Evolutionary conservation across 805 yeast genomes (phyloP).

Genomic region (Hanseniaspora taiwanica): DNA sequence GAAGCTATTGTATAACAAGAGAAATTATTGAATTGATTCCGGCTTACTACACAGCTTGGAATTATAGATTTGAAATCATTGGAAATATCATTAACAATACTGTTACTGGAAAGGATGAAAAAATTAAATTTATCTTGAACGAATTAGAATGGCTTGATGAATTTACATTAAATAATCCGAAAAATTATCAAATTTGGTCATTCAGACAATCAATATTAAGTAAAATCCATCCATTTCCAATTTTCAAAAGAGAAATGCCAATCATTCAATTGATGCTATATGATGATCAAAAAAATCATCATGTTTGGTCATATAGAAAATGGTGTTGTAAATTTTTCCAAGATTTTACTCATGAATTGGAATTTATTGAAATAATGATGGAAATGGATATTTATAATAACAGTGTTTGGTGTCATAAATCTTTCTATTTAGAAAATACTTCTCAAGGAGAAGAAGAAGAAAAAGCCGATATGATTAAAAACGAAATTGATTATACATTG

Average conservation of each 20-base stretch:
- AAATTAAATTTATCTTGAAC: slow-evolving; percentile 6
- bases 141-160: slow-evolving; percentile 75
- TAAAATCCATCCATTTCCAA: slow-evolving; percentile 21
- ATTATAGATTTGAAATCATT: slow-evolving; percentile 45
- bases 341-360: slow-evolving; percentile 37
- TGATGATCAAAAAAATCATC: slow-evolving; percentile 83
- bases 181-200: slow-evolving; percentile 96
- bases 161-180: slow-evolving; percentile 62
- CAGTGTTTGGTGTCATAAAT: slow-evolving; percentile 88
- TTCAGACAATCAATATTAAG: slow-evolving; percentile 61
- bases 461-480: slow-evolving; percentile 16
- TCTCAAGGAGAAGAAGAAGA: slow-evolving; percentile 1
- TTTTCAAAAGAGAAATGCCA: slow-evolving; percentile 46
- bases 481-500: slow-evolving; percentile 43
- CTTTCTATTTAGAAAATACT: slow-evolving; percentile 33
- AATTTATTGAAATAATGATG: slow-evolving; percentile 36
- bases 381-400: slow-evolving; percentile 67
- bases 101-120: background rate
- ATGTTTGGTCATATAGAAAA: slow-evolving; percentile 86
- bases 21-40: slow-evolving; percentile 56
- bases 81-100: slow-evolving; percentile 23
- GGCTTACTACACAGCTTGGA: slow-evolving; percentile 90
- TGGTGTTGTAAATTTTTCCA: slow-evolving; percentile 60
- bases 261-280: slow-evolving; percentile 54
- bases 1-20: slow-evolving; percentile 59